Percentiles rank a stretch among this genome's conserved stretches.
Evolutionary conservation across 2,329 filamentous ascomycete species (phyloP).

Genomic region (Fusarium verrucosum): DNA sequence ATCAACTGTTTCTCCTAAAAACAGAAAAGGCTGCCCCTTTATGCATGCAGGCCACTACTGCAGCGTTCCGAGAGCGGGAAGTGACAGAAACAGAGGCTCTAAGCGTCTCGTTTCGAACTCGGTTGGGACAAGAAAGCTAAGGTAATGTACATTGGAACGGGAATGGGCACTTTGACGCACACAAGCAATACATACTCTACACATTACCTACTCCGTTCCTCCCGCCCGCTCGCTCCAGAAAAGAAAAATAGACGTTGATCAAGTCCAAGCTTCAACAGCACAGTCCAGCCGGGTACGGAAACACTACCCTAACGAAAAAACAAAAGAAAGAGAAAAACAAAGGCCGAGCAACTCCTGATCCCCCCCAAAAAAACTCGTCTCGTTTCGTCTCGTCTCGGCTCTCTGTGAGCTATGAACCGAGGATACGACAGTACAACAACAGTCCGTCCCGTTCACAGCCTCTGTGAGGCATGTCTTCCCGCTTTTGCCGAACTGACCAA

Average conservation of each 20-base stretch:
- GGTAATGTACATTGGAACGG: too few relatives aligned
- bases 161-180: too few relatives aligned
- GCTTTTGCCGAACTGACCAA: slow-evolving; percentile 19
- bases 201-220: too few relatives aligned
- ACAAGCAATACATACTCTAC: too few relatives aligned
- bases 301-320: background rate
- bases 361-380: slow-evolving; percentile 11
- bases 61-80: slow-evolving; percentile 36
- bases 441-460: too few relatives aligned
- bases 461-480: slow-evolving; percentile 28
- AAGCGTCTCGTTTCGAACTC: slow-evolving; percentile 14
- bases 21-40: slow-evolving; percentile 23
- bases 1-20: slow-evolving; percentile 4
- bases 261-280: slow-evolving; percentile 11
- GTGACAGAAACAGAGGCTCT: slow-evolving; percentile 33
- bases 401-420: slow-evolving; percentile 29
- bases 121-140: slow-evolving; percentile 1
- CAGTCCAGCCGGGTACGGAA: background rate
- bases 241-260: slow-evolving; percentile 1
- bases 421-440: slow-evolving; percentile 12
- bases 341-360: slow-evolving; percentile 18
- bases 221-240: background rate
- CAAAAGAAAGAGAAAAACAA: too few relatives aligned
- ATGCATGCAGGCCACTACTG: slow-evolving; percentile 37
- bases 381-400: slow-evolving; percentile 18